Percentiles rank a stretch among this genome's conserved stretches.
Conservation (phyloP, 2,329 filamentous ascomycete genomes). For the Xylaria sp. region DNA sequence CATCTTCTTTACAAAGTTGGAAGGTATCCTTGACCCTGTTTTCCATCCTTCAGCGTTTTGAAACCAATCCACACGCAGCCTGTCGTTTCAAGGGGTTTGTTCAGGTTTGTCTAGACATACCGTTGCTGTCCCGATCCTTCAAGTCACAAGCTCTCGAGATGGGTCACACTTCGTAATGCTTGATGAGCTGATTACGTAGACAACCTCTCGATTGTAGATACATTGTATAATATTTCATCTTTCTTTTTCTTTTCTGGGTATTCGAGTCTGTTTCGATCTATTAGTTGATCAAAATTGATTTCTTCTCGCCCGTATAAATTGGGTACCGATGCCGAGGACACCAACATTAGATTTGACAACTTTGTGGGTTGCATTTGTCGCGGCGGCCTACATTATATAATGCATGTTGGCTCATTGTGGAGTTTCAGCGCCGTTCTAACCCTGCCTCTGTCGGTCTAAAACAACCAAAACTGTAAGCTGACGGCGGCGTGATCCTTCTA, state of each 20-base stretch:
- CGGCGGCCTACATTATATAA: background rate
- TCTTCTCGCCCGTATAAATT: slow-evolving; percentile 10
- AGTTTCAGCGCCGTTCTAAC: slow-evolving; percentile 20
- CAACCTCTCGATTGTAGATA: background rate
- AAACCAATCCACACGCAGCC: slow-evolving; percentile 19
- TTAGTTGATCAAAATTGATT: slow-evolving; percentile 4
- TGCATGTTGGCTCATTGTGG: slow-evolving; percentile 16
- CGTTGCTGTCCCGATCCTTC: background rate
- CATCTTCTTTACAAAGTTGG: background rate
- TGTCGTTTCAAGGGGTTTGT: slow-evolving; percentile 19
- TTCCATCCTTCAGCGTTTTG: slow-evolving; percentile 5
- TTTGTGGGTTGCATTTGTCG: background rate
- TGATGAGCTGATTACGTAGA: background rate
- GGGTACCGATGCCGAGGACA: slow-evolving; percentile 7
- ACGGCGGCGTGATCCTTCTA: slow-evolving; percentile 23
- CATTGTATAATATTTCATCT: background rate
- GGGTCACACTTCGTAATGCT: background rate
- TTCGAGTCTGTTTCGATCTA: background rate
- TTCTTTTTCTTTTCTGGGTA: background rate
- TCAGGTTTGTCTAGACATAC: background rate
- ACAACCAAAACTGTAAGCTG: slow-evolving; percentile 15
- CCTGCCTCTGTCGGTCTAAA: slow-evolving; percentile 1
- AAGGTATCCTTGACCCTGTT: slow-evolving; percentile 6
- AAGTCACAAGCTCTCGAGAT: background rate
- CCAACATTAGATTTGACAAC: background rate